Evolutionary conservation across 73 alveolate species (phyloP).

Genomic region (Effrenium voratum): DNA sequence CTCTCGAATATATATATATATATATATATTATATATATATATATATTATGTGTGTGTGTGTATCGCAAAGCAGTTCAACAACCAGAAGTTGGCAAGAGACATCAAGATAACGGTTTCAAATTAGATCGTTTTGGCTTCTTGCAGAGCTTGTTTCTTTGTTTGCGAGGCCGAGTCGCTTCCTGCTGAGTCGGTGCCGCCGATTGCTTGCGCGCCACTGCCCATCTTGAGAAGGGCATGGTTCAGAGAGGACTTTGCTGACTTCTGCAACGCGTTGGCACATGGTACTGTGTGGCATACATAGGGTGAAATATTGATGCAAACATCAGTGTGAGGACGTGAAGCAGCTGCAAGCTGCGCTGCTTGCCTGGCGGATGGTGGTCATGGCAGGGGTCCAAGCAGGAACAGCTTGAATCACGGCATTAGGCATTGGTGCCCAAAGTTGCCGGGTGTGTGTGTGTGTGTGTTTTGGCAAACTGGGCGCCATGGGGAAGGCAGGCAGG

Average conservation of each 20-base stretch:
- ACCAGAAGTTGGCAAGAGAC: no score
- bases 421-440: no score
- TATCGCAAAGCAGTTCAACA: no score
- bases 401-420: no score
- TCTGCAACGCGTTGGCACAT: not conserved
- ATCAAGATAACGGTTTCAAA: no score
- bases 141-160: not conserved
- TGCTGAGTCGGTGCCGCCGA: not conserved
- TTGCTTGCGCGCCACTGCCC: constrained; percentile 20
- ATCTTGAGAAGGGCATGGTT: constrained; percentile 6
- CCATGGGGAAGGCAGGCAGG: no score
- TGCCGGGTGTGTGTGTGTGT: no score
- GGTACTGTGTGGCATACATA: not conserved
- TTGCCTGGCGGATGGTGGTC: constrained; percentile 25
- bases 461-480: no score
- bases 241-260: constrained; percentile 5
- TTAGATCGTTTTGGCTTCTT: no score
- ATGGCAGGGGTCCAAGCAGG: not conserved
- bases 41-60: no score
- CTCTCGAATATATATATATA: no score
- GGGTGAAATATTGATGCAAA: not conserved
- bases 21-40: no score
- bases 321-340: not conserved
- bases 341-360: constrained; percentile 3
- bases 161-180: not conserved